Evolutionary conservation across 2,329 filamentous ascomycete species (phyloP).

Genomic region (Botrytis medusae): DNA sequence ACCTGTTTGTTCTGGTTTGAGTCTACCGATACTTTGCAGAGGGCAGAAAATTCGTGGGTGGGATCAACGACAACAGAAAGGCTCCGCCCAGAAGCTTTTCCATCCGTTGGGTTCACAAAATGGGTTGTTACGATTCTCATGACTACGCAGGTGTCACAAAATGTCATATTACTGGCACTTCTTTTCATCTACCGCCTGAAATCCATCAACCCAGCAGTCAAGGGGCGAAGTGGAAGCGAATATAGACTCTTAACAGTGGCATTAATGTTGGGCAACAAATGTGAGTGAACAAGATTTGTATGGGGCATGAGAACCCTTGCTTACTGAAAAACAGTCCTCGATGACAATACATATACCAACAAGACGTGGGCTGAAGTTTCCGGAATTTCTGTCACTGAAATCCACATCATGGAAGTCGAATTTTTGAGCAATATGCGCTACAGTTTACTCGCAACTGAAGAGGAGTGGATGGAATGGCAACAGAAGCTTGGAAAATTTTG

Average conservation of each 20-base stretch:
- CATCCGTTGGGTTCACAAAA: conserved; percentile 79
- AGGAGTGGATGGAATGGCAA: conserved; percentile 88
- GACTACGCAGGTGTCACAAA: conserved; percentile 94
- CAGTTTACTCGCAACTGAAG: conserved; percentile 80
- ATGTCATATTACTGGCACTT: conserved; percentile 86
- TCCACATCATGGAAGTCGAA: conserved; percentile 99
- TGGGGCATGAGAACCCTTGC: conserved; percentile 14
- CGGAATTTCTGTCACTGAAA: conserved; percentile 87
- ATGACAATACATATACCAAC: conserved; percentile 99
- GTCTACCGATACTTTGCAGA: conserved; percentile 73
- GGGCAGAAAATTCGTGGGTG: conserved; percentile 58
- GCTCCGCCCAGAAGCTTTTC: conserved; percentile 70
- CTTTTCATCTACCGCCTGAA: conserved; percentile 94
- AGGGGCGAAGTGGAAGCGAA: conserved; percentile 90
- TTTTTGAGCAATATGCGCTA: conserved; percentile 99
- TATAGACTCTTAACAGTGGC: conserved; percentile 91
- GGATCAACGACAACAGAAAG: conserved; percentile 47
- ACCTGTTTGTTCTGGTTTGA: conserved; percentile 99
- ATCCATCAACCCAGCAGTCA: conserved; percentile 82
- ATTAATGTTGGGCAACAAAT: conserved; percentile 98
- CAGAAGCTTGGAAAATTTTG: conserved; percentile 77
- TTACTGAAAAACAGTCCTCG: conserved; percentile 62
- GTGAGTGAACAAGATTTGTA: conserved; percentile 47
- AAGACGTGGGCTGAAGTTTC: conserved; percentile 99
- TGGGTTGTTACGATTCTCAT: conserved; percentile 90